A percentile compares a stretch with the other conserved stretches of the same genome.
These are phyloP conservation scores for Globisporangium sylvaticum DNA, from an alignment of 352 stramenopile species.

Conservation along the genomic window DNA sequence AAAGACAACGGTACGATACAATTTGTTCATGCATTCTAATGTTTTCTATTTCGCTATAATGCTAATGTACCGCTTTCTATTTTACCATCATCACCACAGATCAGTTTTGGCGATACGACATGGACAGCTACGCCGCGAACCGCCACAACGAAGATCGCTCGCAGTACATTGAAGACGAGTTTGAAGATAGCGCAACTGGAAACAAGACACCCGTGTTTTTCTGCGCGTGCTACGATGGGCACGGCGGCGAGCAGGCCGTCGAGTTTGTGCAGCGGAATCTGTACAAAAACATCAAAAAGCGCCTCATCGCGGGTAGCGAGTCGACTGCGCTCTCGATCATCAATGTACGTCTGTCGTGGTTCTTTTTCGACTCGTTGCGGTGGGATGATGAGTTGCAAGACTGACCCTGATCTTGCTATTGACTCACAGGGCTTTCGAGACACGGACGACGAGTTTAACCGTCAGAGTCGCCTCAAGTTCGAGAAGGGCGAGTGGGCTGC, in stretches of 20 bases:
- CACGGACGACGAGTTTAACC: slow-evolving; percentile 61
- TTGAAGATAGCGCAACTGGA: slow-evolving; percentile 14
- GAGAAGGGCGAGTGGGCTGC: slow-evolving; percentile 47
- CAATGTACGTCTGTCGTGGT: slow-evolving; percentile 12
- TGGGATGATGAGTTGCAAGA: neutral
- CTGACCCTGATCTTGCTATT: neutral
- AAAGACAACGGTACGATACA: slow-evolving; percentile 18
- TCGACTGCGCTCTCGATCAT: slow-evolving; percentile 46
- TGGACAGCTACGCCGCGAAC: slow-evolving; percentile 69
- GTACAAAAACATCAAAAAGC: slow-evolving; percentile 48
- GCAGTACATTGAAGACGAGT: slow-evolving; percentile 45
- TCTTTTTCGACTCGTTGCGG: neutral
- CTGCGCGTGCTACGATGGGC: slow-evolving; percentile 69
- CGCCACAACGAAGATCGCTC: slow-evolving; percentile 61
- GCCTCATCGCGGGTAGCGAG: slow-evolving; percentile 25
- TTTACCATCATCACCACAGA: slow-evolving; percentile 9
- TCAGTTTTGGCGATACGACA: slow-evolving; percentile 62
- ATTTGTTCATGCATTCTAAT: neutral
- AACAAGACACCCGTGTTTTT: slow-evolving; percentile 42
- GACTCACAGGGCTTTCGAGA: slow-evolving; percentile 38
- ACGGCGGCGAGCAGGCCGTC: slow-evolving; percentile 58
- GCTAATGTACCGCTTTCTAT: neutral
- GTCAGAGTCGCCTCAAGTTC: slow-evolving; percentile 48
- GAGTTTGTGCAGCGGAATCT: slow-evolving; percentile 66
- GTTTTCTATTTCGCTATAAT: too few species aligned